Evolutionary conservation across 305 asterid genomes (phyloP).

Genomic region (Petunia hybrid): DNA sequence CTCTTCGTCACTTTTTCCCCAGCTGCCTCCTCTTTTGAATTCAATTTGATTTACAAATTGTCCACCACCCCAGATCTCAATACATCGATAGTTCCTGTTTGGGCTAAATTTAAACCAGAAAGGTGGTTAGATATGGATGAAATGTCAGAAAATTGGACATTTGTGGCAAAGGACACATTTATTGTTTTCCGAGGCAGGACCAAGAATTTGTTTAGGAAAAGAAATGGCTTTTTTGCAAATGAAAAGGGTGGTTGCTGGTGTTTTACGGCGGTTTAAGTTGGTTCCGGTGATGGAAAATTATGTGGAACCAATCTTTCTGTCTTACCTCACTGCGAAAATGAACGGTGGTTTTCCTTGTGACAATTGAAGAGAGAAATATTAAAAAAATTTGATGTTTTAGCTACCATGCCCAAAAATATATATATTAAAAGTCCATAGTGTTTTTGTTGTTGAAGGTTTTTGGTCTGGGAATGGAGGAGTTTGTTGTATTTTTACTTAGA

Average conservation of each 20-base stretch:
- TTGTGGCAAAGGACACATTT: conserved; percentile 52
- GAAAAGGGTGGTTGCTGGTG: conserved; percentile 68
- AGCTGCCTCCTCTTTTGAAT: no score
- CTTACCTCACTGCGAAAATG: conserved; percentile 64
- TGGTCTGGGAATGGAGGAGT: no score
- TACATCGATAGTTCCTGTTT: no score
- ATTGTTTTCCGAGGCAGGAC: conserved; percentile 73
- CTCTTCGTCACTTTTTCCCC: no score
- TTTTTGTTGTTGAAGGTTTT: no score
- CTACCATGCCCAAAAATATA: no score
- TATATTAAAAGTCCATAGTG: no score
- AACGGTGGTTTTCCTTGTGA: conserved; percentile 65
- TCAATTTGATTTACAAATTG: no score
- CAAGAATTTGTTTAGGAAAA: conserved; percentile 71
- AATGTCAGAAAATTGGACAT: conserved; percentile 48
- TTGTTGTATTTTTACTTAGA: no score
- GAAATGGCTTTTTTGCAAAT: conserved; percentile 81
- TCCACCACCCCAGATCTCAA: no score
- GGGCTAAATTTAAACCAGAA: conserved; percentile 35
- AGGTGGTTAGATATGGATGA: conserved; percentile 61
- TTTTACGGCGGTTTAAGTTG: conserved; percentile 61
- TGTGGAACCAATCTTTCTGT: conserved; percentile 47
- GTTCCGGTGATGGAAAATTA: conserved; percentile 51
- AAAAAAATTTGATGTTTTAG: neutral
- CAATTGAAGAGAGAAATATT: conserved; percentile 45